phyloP scores from a whole-genome alignment of 768 basidiomycete species.

The Phanerodontia chrysosporium region DNA sequence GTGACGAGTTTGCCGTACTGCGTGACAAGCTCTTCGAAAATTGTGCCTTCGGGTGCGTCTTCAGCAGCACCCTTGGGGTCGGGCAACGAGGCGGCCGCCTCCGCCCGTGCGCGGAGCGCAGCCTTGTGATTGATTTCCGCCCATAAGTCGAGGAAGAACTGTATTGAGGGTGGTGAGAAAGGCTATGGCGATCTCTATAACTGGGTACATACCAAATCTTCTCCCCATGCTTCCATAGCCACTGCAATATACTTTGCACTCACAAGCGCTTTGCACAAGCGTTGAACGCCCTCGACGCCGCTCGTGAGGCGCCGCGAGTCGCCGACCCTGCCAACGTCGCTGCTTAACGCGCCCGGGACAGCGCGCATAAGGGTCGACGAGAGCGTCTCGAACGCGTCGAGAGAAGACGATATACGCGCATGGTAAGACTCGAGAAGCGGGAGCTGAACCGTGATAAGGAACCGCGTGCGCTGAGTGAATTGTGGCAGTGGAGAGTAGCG shows the following conservation, averaged over 20 bases:
- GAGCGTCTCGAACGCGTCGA: constrained; percentile 92
- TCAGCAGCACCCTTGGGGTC: constrained; percentile 30
- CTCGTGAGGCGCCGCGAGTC: constrained; percentile 61
- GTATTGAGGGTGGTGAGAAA: neutral
- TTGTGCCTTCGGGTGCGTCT: constrained; percentile 51
- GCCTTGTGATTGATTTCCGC: constrained; percentile 64
- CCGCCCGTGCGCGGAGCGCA: constrained; percentile 51
- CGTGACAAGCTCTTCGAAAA: constrained; percentile 75
- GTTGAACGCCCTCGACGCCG: constrained; percentile 78
- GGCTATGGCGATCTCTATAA: neutral
- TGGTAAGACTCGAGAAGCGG: constrained; percentile 79
- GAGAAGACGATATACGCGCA: constrained; percentile 70
- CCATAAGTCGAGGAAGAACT: constrained; percentile 95
- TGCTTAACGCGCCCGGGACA: constrained; percentile 85
- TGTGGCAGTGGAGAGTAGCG: constrained; percentile 88
- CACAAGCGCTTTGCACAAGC: constrained; percentile 81
- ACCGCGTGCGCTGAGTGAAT: constrained; percentile 72
- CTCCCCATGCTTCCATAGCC: constrained; percentile 79
- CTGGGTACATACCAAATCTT: constrained; percentile 67
- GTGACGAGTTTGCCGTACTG: constrained; percentile 56
- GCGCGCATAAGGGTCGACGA: constrained; percentile 85
- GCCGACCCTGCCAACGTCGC: constrained; percentile 37
- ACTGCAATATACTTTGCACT: constrained; percentile 72
- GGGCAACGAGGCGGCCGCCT: constrained; percentile 48
- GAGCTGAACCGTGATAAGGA: constrained; percentile 81